Conservation (phyloP, 805 yeast species). For the Kodamaea laetipori region DNA sequence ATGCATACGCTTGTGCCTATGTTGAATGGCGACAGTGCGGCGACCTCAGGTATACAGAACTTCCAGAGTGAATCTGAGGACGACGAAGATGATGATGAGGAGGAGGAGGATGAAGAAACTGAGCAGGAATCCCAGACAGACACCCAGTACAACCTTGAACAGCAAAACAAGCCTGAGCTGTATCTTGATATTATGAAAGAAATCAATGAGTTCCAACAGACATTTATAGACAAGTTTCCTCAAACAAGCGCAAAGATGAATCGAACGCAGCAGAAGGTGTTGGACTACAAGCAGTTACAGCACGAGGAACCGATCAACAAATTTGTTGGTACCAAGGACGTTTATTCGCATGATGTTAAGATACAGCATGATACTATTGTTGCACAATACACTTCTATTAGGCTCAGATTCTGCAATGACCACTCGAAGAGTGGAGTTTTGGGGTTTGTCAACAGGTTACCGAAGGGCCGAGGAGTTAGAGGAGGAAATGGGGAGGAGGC, state of each 20-base stretch:
- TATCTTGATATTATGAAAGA: conserved; percentile 24
- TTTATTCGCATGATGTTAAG: conserved; percentile 17
- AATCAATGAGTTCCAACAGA: conserved; percentile 33
- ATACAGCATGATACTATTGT: conserved; percentile 41
- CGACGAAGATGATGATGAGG: conserved; percentile 17
- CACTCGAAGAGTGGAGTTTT: conserved; percentile 25
- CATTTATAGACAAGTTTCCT: conserved; percentile 29
- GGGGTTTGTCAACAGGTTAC: conserved; percentile 26
- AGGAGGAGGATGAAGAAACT: conserved; percentile 11
- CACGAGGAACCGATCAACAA: conserved; percentile 15
- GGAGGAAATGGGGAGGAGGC: neutral
- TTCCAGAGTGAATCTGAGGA: conserved; percentile 27
- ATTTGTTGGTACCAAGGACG: conserved; percentile 10
- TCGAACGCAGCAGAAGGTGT: conserved; percentile 37
- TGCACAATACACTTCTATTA: conserved; percentile 39
- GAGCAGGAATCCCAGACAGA: conserved; percentile 2
- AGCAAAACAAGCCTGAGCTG: conserved; percentile 9
- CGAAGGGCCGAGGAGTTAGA: neutral
- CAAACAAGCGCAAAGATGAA: conserved; percentile 17
- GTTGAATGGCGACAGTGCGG: conserved; percentile 2
- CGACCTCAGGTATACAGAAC: conserved; percentile 12
- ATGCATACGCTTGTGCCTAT: conserved; percentile 21
- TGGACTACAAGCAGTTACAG: conserved; percentile 36
- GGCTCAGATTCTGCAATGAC: conserved; percentile 33
- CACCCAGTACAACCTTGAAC: conserved; percentile 7